Evolutionary conservation across 2,329 filamentous ascomycete genomes (phyloP), one percentile per base, ranked within the genome.

Genomic region (Xylariaceae sp.): DNA sequence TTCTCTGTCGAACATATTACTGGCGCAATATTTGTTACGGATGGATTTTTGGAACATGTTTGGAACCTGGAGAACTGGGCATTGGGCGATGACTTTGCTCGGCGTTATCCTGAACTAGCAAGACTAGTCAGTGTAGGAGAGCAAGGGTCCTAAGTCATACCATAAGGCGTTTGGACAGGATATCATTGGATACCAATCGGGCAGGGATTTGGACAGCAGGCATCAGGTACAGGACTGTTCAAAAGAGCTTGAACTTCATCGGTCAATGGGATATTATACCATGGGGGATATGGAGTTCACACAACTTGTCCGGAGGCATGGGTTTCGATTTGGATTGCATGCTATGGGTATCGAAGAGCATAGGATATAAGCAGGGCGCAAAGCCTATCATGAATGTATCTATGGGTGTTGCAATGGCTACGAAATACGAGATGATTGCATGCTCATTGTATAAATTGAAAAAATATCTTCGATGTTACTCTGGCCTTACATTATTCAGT

Each of bases 31-130:
- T 54, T 56, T 49, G 44, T 51, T 29, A 53, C 46, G 30, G 46
- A 55, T 37, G 49, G 49, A 11, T 57, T 61, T 31, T 39, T 45
- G 19, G 47, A 52, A 34, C 47, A 59, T 39, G 39, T 51, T 42
- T 50, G 55, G 48, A 42, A 52, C 37, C 40, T 50, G 42, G 48
- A 56, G 34, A 56, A 57, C 28, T 57, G 52, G 56, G 51, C 46
- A 18, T 43, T 59, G 35, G 45, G 51, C 19, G 52, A 57, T 37
- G 44, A 50, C 33, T 59, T 56, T 31, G 39, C 44, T 31, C 42
- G 49, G 44, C 55, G 56, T 46, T 61, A 59, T 47, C 54, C 54
- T 30, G 53, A 56, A 34, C 45, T 61, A 30, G 43, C 43, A 32
- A 41, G 50, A 33, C 35, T 52, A 39, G 49, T 51, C 37, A 43